phyloP scores from a whole-genome alignment of 306 rosid genomes.

The barrel medic (Medicago truncatula) region MtrunA17r5.0-ANR NC_053043.1:1378001-1378500 shows the following conservation, averaged over 20 bases:
- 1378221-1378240: slow-evolving; percentile 96
- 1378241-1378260: slow-evolving; percentile 75
- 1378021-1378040: too few relatives aligned
- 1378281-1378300: slow-evolving; percentile 81
- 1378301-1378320: slow-evolving; percentile 97
- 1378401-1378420: slow-evolving; percentile 96
- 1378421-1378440: slow-evolving; percentile 83
- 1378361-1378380: slow-evolving; percentile 88
- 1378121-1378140: too few relatives aligned
- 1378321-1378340: slow-evolving; percentile 87
- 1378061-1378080: slow-evolving; percentile 13
- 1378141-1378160: not conserved
- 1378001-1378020: not conserved
- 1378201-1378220: slow-evolving; percentile 92
- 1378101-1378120: too few relatives aligned
- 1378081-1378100: not conserved
- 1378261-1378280: slow-evolving; percentile 75
- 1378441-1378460: slow-evolving; percentile 72
- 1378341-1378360: slow-evolving; percentile 78
- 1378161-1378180: not conserved
- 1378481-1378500: slow-evolving; percentile 83
- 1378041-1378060: not conserved
- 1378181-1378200: slow-evolving; percentile 89
- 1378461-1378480: slow-evolving; percentile 80
- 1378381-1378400: slow-evolving; percentile 85